Evolutionary conservation across 768 basidiomycete species (phyloP).

Genomic region (Russula olivacea): DNA sequence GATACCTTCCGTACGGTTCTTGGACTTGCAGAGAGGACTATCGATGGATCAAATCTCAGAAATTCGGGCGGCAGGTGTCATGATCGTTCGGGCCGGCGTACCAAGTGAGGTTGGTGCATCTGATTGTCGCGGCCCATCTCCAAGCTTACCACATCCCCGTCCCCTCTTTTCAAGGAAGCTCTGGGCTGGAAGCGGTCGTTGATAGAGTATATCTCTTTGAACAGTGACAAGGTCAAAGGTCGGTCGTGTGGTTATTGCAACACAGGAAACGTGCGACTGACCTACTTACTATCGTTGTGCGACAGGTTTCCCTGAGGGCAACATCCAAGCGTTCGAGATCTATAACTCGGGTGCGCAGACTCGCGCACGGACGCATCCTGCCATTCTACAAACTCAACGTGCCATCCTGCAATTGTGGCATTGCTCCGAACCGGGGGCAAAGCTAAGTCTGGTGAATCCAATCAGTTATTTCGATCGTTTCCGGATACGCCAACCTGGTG

Average conservation of each 20-base stretch:
- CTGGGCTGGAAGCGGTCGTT: conserved; percentile 52
- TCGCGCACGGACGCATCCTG: conserved; percentile 60
- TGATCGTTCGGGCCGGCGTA: conserved; percentile 54
- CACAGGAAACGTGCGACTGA: neutral
- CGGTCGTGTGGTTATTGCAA: conserved; percentile 11
- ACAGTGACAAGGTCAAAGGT: conserved; percentile 46
- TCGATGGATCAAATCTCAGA: conserved; percentile 39
- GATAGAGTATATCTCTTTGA: conserved; percentile 47
- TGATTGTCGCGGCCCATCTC: neutral
- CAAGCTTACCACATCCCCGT: neutral
- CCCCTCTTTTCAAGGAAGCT: conserved; percentile 41
- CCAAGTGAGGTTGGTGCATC: conserved; percentile 41
- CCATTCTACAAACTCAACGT: conserved; percentile 50
- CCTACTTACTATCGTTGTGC: neutral
- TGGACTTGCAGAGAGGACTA: conserved; percentile 42
- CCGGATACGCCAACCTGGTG: conserved; percentile 67
- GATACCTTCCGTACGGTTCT: conserved; percentile 46
- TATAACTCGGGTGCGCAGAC: conserved; percentile 65
- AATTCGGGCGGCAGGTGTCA: conserved; percentile 48
- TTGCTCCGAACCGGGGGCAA: conserved; percentile 38
- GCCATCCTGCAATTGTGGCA: conserved; percentile 58
- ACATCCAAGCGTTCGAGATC: conserved; percentile 69
- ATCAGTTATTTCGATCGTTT: conserved; percentile 76
- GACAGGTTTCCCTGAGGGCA: conserved; percentile 59
- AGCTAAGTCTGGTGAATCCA: conserved; percentile 48